Base-by-base conservation (phyloP, 768 basidiomycete genomes). In the Pleurotus sapidus region DNA sequence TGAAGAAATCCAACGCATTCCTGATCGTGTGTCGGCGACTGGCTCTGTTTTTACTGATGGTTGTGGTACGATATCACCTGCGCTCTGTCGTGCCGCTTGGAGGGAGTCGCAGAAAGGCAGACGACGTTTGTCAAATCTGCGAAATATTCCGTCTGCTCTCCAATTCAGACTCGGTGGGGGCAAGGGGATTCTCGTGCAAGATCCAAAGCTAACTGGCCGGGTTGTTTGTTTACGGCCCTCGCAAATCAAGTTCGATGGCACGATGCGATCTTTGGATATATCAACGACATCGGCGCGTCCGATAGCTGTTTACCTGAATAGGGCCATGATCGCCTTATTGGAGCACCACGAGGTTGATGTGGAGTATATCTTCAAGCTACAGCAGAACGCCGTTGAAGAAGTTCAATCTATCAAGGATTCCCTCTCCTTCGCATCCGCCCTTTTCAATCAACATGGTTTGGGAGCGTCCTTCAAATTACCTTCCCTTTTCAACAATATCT, bases 21-120 rank as follows among this genome's bases (percentile, higher is more conserved):
- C 60, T 4, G 76, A 80, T 60, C 67, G 63, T n/a, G 57, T 3
- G 34, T 72, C 74, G 4, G 51, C 57, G 2, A 40, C n/a, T 20
- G 61, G 59, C 3, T 69, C 65, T 23, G 59, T 71, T 46, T 82
- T 83, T 68, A 82, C 81, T 5, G 82, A 84, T 53, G 83, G 83
- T 18, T 76, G 77, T 56, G 81, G 81, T 1, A 67, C 75, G 14
- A 76, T 81, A 40, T 81, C 80, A 6, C 56, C 58, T 3, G 65
- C 62, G 18, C 70, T 82, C 15, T 67, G 67, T 14, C 60, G 65
- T 1, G 67, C 48, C 0, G 73, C 80, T 40, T 74, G 75, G 70
- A 64, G 59, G n/a, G 66, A 61, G 4, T 64, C 82, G 37, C 68
- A 72, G 56, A 46, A 57, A 27, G 64, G 55, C 43, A 71, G 65